phyloP scores from a whole-genome alignment of 495 filamentous ascomycete genomes.

The Penicillium psychrofluorescens region DNA sequence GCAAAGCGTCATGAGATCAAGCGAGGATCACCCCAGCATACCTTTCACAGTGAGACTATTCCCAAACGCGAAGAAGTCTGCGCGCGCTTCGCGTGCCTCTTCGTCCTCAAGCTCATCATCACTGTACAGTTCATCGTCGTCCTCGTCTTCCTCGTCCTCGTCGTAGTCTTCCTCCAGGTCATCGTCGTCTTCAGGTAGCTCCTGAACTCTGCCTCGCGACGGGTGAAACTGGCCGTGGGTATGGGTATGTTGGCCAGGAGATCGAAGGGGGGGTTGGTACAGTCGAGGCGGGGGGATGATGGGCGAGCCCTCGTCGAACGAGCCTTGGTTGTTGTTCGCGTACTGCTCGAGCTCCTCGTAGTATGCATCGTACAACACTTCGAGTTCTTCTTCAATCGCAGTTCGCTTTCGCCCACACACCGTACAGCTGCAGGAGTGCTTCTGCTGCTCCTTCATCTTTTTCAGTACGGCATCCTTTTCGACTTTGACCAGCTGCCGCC shows the following conservation, averaged over 20 bases:
- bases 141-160: constrained; percentile 47
- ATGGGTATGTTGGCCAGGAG: constrained; percentile 35
- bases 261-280: constrained; percentile 38
- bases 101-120: constrained; percentile 49
- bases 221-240: constrained; percentile 44
- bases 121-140: constrained; percentile 47
- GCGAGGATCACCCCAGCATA: constrained; percentile 31
- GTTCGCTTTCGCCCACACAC: constrained; percentile 95
- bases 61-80: constrained; percentile 94
- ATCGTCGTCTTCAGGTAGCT: constrained; percentile 62
- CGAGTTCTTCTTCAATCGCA: constrained; percentile 96
- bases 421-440: constrained; percentile 96
- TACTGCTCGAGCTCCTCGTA: constrained; percentile 98
- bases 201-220: constrained; percentile 47
- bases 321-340: constrained; percentile 77
- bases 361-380: constrained; percentile 98
- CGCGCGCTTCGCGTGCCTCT: constrained; percentile 42
- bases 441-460: constrained; percentile 99
- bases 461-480: constrained; percentile 96
- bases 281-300: constrained; percentile 59
- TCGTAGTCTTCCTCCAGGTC: constrained; percentile 48
- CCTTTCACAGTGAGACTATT: constrained; percentile 96
- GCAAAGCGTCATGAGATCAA: constrained; percentile 10
- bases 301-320: constrained; percentile 46
- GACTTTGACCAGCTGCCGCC: constrained; percentile 89